Percentiles rank a stretch among this genome's conserved stretches.
Evolutionary conservation across 768 basidiomycete species (phyloP).

Genomic region (Jaapia argillacea): DNA sequence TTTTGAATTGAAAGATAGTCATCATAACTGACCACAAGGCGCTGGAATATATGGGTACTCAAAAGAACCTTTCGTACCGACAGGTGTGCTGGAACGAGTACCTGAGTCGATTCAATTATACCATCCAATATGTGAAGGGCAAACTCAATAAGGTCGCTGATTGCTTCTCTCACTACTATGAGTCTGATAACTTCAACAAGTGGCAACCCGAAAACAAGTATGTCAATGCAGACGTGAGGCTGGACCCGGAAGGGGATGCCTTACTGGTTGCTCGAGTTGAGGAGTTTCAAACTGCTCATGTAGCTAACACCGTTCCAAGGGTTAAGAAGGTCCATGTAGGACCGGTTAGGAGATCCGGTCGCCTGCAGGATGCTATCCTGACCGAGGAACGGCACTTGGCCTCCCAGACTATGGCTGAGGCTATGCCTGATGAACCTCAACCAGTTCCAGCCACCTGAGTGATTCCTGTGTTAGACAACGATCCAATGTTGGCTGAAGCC

Average conservation of each 20-base stretch:
- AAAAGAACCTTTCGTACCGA: constrained; percentile 7
- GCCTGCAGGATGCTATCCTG: too few relatives aligned
- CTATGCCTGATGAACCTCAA: background rate
- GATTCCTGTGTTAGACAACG: background rate
- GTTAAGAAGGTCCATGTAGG: background rate
- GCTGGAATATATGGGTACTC: constrained; percentile 18
- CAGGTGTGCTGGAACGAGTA: constrained; percentile 23
- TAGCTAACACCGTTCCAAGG: background rate
- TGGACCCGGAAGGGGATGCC: constrained; percentile 9
- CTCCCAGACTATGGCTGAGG: background rate
- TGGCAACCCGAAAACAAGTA: background rate
- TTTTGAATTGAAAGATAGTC: constrained; percentile 13
- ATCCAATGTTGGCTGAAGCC: background rate
- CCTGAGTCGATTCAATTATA: constrained; percentile 17
- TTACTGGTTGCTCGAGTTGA: background rate
- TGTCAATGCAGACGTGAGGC: constrained; percentile 1
- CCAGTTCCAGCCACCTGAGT: background rate
- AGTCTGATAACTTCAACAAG: constrained; percentile 11
- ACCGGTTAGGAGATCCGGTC: background rate
- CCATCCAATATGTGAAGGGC: constrained; percentile 16
- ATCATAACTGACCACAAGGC: constrained; percentile 22
- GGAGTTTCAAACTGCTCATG: background rate
- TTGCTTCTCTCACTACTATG: constrained; percentile 20
- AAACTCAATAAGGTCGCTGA: constrained; percentile 19
- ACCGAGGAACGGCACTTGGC: too few relatives aligned